Conservation (phyloP, 768 basidiomycete genomes). For the Myochromella boudieri region DNA sequence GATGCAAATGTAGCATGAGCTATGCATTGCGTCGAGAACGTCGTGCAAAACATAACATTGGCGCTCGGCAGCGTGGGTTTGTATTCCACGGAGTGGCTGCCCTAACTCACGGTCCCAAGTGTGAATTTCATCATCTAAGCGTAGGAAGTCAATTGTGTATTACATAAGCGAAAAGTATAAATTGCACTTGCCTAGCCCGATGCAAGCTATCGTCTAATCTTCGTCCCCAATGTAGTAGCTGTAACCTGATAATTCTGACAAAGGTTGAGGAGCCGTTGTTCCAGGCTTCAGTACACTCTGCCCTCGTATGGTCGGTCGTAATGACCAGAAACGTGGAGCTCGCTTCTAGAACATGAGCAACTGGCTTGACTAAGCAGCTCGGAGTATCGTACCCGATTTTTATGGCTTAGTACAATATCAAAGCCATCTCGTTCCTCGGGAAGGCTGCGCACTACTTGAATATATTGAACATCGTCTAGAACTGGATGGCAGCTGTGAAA, state of each 20-base stretch:
- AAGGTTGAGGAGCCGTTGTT: neutral
- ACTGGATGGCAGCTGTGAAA: neutral
- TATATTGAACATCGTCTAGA: neutral
- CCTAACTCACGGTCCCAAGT: constrained; percentile 11
- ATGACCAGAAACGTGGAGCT: neutral
- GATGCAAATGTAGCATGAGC: constrained; percentile 8
- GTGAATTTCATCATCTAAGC: constrained; percentile 10
- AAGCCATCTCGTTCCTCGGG: neutral
- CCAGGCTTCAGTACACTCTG: neutral
- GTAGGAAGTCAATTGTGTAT: neutral
- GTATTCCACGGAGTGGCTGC: neutral
- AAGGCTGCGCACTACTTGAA: neutral
- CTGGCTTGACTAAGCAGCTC: neutral
- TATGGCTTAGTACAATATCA: neutral
- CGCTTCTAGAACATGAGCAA: neutral
- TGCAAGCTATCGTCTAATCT: constrained; percentile 3
- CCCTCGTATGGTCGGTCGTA: neutral
- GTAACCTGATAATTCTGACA: neutral
- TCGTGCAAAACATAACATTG: constrained; percentile 13
- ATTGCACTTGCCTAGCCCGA: constrained; percentile 1
- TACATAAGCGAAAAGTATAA: neutral
- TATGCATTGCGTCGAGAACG: neutral
- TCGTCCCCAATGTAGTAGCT: constrained; percentile 3
- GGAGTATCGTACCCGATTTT: neutral
- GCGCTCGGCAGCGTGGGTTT: constrained; percentile 3